Conservation (phyloP, 2,329 filamentous ascomycete species). For the Delphinella strobiligena region DNA sequence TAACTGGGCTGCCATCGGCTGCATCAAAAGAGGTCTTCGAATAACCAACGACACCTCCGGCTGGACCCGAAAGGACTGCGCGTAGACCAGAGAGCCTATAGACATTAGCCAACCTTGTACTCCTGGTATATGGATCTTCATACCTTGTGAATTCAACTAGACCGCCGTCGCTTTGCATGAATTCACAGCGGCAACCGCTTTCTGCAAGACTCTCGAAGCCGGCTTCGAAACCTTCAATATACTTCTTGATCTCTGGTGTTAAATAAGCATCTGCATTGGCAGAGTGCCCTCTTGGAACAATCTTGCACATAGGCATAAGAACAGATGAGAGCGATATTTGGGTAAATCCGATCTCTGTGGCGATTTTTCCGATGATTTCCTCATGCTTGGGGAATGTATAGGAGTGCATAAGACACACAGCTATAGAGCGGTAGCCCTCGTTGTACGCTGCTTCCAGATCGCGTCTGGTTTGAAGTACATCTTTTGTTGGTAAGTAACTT, state of each 20-base stretch:
- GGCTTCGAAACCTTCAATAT: conserved; percentile 15
- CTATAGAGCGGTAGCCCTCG: conserved; percentile 14
- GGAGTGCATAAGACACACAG: conserved; percentile 15
- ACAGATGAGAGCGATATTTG: conserved; percentile 15
- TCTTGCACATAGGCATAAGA: conserved; percentile 11
- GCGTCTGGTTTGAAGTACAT: too few relatives aligned
- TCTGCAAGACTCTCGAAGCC: conserved; percentile 16
- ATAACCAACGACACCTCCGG: conserved; percentile 78
- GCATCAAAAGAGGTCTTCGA: conserved; percentile 76
- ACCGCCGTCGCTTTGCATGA: conserved; percentile 74
- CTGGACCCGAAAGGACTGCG: conserved; percentile 72
- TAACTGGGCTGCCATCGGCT: conserved; percentile 64
- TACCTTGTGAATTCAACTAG: conserved; percentile 58
- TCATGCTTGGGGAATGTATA: conserved; percentile 23
- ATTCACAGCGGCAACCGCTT: conserved; percentile 58
- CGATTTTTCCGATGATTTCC: conserved; percentile 14
- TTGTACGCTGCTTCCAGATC: conserved; percentile 17
- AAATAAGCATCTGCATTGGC: conserved; percentile 10
- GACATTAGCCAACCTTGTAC: too few relatives aligned
- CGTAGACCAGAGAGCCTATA: conserved; percentile 68
- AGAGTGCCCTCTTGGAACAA: conserved; percentile 8
- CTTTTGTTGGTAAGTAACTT: conserved; percentile 9
- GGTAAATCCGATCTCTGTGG: conserved; percentile 17
- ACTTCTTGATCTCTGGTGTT: conserved; percentile 11
- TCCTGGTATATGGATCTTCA: too few relatives aligned